These are phyloP conservation scores for Thuja plicata DNA, from an alignment of 83 land plant species.

Conservation along the genomic window DNA sequence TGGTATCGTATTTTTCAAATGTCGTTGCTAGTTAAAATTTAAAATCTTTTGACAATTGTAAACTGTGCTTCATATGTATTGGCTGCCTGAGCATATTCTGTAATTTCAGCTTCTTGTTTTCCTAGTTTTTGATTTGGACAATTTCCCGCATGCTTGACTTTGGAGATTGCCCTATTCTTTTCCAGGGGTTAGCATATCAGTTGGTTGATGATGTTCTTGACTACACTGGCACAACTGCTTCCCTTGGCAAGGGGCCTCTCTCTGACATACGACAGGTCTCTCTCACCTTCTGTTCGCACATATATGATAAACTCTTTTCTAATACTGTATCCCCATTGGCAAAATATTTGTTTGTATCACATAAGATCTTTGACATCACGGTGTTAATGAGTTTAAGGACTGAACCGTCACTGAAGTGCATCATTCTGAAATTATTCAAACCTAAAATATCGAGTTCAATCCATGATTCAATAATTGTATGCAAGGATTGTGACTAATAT, in stretches of 20 bases:
- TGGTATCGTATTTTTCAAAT: neutral
- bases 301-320: neutral
- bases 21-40: neutral
- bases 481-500: neutral
- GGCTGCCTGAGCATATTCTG: neutral
- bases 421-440: neutral
- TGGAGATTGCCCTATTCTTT: conserved; percentile 9
- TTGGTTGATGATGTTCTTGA: conserved; percentile 94
- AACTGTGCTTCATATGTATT: neutral
- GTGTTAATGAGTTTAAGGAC: neutral
- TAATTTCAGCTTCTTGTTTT: neutral
- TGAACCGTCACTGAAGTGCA: too few species aligned
- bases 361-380: neutral
- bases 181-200: conserved; percentile 91
- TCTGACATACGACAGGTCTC: conserved; percentile 78
- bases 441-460: neutral
- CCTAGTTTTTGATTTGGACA: neutral
- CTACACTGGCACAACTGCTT: conserved; percentile 84
- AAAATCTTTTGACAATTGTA: neutral
- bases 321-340: neutral
- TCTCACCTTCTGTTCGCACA: neutral
- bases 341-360: neutral
- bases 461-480: neutral
- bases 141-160: neutral
- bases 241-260: conserved; percentile 89